phyloP scores from a whole-genome alignment of 345 rosid species.

The Eutrema yunnanense region DNA sequence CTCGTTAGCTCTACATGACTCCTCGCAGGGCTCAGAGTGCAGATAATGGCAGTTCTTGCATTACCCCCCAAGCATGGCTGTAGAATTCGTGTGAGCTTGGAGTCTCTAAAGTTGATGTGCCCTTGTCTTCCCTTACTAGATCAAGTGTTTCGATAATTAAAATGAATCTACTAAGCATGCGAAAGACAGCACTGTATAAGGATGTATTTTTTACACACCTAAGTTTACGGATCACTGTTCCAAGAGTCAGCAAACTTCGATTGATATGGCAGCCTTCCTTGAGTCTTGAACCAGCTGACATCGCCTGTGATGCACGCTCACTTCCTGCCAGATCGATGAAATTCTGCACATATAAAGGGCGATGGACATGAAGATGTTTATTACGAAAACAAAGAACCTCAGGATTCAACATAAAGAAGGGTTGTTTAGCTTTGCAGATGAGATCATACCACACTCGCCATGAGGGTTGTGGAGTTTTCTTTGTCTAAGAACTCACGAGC shows the following conservation, averaged over 20 bases:
- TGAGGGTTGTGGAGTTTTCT: slow-evolving; percentile 82
- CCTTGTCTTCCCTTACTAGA: slow-evolving; percentile 89
- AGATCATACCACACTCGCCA: slow-evolving; percentile 83
- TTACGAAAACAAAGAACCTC: neutral
- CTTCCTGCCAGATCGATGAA: slow-evolving; percentile 97
- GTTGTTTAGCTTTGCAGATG: neutral
- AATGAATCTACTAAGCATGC: neutral
- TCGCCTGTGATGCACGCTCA: slow-evolving; percentile 91
- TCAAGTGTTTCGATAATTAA: neutral
- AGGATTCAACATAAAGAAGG: neutral
- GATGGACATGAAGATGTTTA: neutral
- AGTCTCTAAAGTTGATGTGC: slow-evolving; percentile 95
- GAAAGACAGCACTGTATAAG: neutral
- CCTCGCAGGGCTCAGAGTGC: slow-evolving; percentile 97
- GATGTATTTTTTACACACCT: slow-evolving; percentile 41
- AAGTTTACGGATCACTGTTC: slow-evolving; percentile 95
- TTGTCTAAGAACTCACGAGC: slow-evolving; percentile 92
- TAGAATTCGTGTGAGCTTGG: slow-evolving; percentile 88
- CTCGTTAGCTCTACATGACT: slow-evolving; percentile 94
- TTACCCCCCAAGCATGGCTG: slow-evolving; percentile 98
- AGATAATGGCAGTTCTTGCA: slow-evolving; percentile 92
- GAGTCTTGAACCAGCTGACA: slow-evolving; percentile 83
- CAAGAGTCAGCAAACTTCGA: slow-evolving; percentile 85
- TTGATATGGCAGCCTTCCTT: slow-evolving; percentile 98
- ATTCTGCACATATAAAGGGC: slow-evolving; percentile 42